phyloP scores from a whole-genome alignment of 1,284 basidiomycete species.

The Hemileia vastatrix region DNA sequence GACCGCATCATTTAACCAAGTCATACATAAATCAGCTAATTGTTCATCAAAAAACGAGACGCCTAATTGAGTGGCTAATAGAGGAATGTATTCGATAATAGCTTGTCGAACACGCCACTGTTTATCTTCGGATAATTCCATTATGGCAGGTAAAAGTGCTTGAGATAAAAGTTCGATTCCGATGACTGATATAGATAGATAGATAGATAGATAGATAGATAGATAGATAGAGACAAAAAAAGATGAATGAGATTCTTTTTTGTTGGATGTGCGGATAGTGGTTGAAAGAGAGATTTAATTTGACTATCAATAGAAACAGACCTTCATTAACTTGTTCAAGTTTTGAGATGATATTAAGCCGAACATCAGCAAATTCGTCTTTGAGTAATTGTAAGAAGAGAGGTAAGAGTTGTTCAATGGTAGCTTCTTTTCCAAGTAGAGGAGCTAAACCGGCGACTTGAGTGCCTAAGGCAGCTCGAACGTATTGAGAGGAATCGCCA shows the following conservation, averaged over 20 bases:
- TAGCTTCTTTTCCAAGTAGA: slow-evolving; percentile 83
- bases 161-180: slow-evolving; percentile 93
- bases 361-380: slow-evolving; percentile 97
- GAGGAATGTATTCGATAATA: slow-evolving; percentile 97
- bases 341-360: slow-evolving; percentile 97
- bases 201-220: no score
- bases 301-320: slow-evolving; percentile 46
- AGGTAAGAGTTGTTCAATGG: slow-evolving; percentile 92
- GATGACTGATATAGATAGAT: slow-evolving; percentile 59
- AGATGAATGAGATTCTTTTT: slow-evolving; percentile 1
- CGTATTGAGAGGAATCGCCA: slow-evolving; percentile 89
- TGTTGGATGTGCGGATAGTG: slow-evolving; percentile 10
- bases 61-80: slow-evolving; percentile 92
- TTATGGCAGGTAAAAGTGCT: slow-evolving; percentile 91
- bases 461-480: slow-evolving; percentile 88
- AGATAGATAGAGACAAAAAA: no score
- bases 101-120: slow-evolving; percentile 99
- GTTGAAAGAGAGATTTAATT: background rate
- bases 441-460: slow-evolving; percentile 98
- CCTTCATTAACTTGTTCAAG: slow-evolving; percentile 90
- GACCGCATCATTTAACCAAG: slow-evolving; percentile 96
- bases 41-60: slow-evolving; percentile 98
- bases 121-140: slow-evolving; percentile 97
- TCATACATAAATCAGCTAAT: slow-evolving; percentile 93
- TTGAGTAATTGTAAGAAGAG: slow-evolving; percentile 93